Evolutionary conservation across 176 grass and related monocot genomes (phyloP).

Genomic region (Puya raimondii): DNA sequence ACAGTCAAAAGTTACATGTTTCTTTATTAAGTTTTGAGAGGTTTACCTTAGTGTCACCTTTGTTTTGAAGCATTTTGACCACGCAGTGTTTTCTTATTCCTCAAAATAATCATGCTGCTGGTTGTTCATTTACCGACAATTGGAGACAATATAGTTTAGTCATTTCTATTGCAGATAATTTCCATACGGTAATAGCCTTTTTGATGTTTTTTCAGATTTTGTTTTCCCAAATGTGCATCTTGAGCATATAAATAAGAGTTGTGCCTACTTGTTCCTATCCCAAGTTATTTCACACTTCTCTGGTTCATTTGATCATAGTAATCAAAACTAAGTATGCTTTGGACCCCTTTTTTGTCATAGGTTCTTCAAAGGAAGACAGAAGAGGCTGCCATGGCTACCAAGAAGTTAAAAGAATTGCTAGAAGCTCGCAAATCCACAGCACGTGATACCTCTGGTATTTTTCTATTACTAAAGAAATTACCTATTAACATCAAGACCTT

Average conservation of each 20-base stretch:
- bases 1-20: too few relatives aligned
- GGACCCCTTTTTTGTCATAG: slow-evolving; percentile 27
- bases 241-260: too few relatives aligned
- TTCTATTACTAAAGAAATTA: slow-evolving; percentile 1
- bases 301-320: neutral
- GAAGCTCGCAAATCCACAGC: slow-evolving; percentile 87
- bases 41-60: too few relatives aligned
- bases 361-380: slow-evolving; percentile 97
- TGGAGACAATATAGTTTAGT: too few relatives aligned
- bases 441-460: slow-evolving; percentile 59
- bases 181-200: too few relatives aligned
- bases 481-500: neutral
- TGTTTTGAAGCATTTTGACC: too few relatives aligned
- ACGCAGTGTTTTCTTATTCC: too few relatives aligned
- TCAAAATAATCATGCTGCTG: too few relatives aligned
- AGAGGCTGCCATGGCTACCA: slow-evolving; percentile 97
- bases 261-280: neutral
- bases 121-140: too few relatives aligned
- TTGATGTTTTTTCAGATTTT: too few relatives aligned
- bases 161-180: too few relatives aligned
- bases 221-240: too few relatives aligned
- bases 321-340: neutral
- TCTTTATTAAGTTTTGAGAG: neutral
- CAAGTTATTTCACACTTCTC: neutral
- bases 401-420: slow-evolving; percentile 94